Percentiles rank a stretch among this genome's conserved stretches.
These are phyloP conservation scores for Colletotrichum camelliae DNA, from an alignment of 2,329 filamentous ascomycete genomes.

Conservation along the genomic window DNA sequence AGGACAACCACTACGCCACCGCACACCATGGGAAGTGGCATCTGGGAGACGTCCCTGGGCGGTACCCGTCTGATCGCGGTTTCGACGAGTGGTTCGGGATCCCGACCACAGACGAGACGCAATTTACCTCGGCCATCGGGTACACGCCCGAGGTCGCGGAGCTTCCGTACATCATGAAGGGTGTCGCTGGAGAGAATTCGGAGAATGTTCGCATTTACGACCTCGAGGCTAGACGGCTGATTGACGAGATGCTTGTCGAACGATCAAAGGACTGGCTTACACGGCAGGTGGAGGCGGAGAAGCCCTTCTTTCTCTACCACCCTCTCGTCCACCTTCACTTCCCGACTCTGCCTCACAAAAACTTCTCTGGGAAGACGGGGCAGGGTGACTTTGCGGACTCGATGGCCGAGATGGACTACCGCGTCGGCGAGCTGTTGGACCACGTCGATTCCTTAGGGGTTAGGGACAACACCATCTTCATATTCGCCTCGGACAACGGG, in stretches of 20 bases:
- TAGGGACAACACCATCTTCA: slow-evolving; percentile 35
- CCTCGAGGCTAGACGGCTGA: slow-evolving; percentile 31
- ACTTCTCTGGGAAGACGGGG: slow-evolving; percentile 31
- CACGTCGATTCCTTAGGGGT: slow-evolving; percentile 33
- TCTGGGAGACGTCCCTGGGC: slow-evolving; percentile 36
- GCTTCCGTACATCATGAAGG: slow-evolving; percentile 39
- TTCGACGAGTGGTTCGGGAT: slow-evolving; percentile 44
- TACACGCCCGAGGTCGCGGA: slow-evolving; percentile 37
- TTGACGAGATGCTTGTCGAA: slow-evolving; percentile 37
- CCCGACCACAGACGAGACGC: slow-evolving; percentile 40
- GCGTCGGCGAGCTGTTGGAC: slow-evolving; percentile 35
- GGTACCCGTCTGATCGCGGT: slow-evolving; percentile 38
- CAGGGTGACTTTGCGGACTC: slow-evolving; percentile 38
- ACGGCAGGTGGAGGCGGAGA: slow-evolving; percentile 25
- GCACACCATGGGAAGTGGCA: slow-evolving; percentile 43
- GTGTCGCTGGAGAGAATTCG: slow-evolving; percentile 27
- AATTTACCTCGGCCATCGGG: slow-evolving; percentile 36
- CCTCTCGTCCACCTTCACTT: slow-evolving; percentile 38
- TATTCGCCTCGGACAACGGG: slow-evolving; percentile 41
- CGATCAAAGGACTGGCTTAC: slow-evolving; percentile 36
- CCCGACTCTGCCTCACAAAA: slow-evolving; percentile 33
- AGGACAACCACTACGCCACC: slow-evolving; percentile 29
- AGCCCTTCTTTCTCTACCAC: slow-evolving; percentile 37
- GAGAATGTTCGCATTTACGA: slow-evolving; percentile 37
- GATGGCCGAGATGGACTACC: slow-evolving; percentile 38